Base-by-base conservation (phyloP, 2,329 filamentous ascomycete species). In the Eurotiales sp. region DNA sequence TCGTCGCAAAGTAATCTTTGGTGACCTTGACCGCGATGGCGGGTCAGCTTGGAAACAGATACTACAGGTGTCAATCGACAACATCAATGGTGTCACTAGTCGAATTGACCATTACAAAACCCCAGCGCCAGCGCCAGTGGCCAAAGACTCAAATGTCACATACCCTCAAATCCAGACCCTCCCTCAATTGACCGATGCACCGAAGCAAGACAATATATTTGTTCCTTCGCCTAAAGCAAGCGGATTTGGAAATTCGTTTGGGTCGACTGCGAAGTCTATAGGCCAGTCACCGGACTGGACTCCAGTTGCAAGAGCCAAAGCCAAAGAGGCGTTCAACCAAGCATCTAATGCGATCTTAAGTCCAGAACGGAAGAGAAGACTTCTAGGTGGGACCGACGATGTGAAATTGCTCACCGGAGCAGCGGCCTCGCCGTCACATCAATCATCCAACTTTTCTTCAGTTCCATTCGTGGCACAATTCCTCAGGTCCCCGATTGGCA, bases 21-120 rank as follows among this genome's bases (percentile, higher is more conserved):
- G 85, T 52, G 92, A 97, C 59, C 88, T 96, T 55, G 89, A 95
- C 59, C 86, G 90, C 54, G 82, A 83, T 49, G 87, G 86, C 40
- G 89, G 87, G 0, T 80, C 88, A 1, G 85, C 88, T 58, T 96
- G 90, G 88, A 83, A 84, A 8, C 90, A 96, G 61, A 79, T 95
- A 43, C 84, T 85, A 55, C 73, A 76, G 15, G 73, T 85, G 6
- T 91, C 88, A 61, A 77, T 92, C 15, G 79, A 81, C 11, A 78
- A 87, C 15, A 77, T 96, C 46, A 82, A 82, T 57, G 76, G 76
- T 10, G 80, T 96, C 45, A 82, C 83, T 51, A 70, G 70, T 7
- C 84, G 88, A 41, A 84, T 96, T 44, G 80, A 85, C 45, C 74
- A 78, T 12, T 82, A 79, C 57, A 77, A 78, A 51, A 79, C 78